phyloP scores from a whole-genome alignment of 768 basidiomycete species.

The Tricholoma matsutake region DNA sequence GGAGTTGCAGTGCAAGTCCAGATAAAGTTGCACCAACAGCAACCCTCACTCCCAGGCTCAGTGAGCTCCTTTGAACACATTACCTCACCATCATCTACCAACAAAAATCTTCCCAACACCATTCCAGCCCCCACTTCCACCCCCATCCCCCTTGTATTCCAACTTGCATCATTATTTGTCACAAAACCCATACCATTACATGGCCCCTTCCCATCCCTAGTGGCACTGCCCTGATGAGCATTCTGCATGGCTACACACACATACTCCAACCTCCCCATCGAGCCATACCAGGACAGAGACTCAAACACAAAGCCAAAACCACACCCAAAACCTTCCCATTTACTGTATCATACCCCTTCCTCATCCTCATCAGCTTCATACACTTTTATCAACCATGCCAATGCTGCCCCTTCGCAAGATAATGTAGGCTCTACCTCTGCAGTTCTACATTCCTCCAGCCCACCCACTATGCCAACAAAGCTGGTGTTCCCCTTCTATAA shows the following conservation, averaged over 20 bases:
- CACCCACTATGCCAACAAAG: neutral
- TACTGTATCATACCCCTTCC: neutral
- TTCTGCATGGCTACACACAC: too few relatives aligned
- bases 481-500: neutral
- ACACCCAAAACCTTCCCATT: conserved; percentile 33
- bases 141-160: neutral
- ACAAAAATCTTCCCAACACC: neutral
- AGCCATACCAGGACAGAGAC: conserved; percentile 13
- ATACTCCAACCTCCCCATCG: too few relatives aligned
- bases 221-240: too few relatives aligned
- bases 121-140: neutral
- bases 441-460: neutral
- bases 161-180: neutral
- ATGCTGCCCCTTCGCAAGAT: neutral
- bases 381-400: conserved; percentile 3
- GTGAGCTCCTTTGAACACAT: conserved; percentile 45
- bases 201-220: neutral
- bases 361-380: neutral
- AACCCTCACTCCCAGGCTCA: conserved; percentile 39
- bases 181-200: neutral
- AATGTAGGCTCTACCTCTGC: neutral
- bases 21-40: conserved; percentile 15
- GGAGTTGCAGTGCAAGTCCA: conserved; percentile 5
- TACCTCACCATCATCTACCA: conserved; percentile 25
- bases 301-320: conserved; percentile 47